Percentiles rank a stretch among this genome's conserved stretches.
Evolutionary conservation across 768 basidiomycete genomes (phyloP).

Genomic region (Clitopilus passeckerianus): DNA sequence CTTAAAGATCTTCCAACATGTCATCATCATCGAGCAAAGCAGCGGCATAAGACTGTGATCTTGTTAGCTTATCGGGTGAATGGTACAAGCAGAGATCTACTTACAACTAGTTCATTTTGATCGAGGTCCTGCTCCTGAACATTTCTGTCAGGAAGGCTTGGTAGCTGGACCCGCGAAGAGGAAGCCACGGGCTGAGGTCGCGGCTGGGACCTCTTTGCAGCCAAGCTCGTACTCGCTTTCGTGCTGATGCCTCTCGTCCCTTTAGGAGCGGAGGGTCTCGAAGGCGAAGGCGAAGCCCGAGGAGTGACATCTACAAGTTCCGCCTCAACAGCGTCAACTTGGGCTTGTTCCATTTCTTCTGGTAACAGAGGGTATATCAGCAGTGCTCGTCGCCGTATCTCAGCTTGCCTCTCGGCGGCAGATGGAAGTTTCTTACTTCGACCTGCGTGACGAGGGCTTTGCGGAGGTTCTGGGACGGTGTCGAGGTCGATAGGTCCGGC

Average conservation of each 20-base stretch:
- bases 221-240: background rate
- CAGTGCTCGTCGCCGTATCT: background rate
- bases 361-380: background rate
- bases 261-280: background rate
- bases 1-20: conserved; percentile 1
- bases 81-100: background rate
- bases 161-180: background rate
- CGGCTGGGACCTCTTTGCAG: background rate
- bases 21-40: conserved; percentile 10
- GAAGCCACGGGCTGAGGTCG: background rate
- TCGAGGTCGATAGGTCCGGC: background rate
- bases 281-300: background rate
- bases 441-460: background rate
- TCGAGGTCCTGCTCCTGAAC: background rate
- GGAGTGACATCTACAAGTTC: background rate
- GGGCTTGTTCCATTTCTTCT: background rate
- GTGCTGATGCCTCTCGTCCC: background rate
- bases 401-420: background rate
- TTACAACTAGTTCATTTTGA: background rate
- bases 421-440: background rate
- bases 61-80: background rate
- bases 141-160: background rate
- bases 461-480: background rate
- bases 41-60: conserved; percentile 11
- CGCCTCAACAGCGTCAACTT: background rate